phyloP scores from a whole-genome alignment of 805 yeast genomes.

The Metschnikowia orientalis region DNA sequence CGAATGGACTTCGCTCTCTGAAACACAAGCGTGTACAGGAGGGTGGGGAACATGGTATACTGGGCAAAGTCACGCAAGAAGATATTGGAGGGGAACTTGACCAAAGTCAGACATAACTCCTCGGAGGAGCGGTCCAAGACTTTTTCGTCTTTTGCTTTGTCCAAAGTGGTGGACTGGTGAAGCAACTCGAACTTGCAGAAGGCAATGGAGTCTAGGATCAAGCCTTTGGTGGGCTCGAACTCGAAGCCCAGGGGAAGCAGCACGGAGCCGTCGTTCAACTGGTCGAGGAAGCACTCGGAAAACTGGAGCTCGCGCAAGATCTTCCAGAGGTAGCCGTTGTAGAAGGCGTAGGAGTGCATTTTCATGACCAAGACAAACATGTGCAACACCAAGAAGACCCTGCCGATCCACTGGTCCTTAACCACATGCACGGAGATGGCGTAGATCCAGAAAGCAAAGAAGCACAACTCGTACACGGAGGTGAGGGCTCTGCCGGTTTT shows the following conservation, averaged over 20 bases:
- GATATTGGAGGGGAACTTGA: slow-evolving; percentile 70
- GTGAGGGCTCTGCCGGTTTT: slow-evolving; percentile 61
- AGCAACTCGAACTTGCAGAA: slow-evolving; percentile 73
- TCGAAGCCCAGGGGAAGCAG: slow-evolving; percentile 32
- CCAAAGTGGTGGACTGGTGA: slow-evolving; percentile 42
- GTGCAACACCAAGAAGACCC: slow-evolving; percentile 79
- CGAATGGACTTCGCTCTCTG: slow-evolving; percentile 73
- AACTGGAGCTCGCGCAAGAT: slow-evolving; percentile 51
- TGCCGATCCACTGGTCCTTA: slow-evolving; percentile 84
- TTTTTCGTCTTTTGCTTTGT: slow-evolving; percentile 14
- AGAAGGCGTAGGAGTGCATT: slow-evolving; percentile 89
- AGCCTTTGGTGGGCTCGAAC: slow-evolving; percentile 18
- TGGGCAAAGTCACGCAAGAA: slow-evolving; percentile 60
- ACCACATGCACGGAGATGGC: slow-evolving; percentile 46
- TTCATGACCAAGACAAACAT: slow-evolving; percentile 88
- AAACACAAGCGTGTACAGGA: slow-evolving; percentile 76
- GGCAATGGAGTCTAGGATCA: slow-evolving; percentile 43
- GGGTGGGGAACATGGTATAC: slow-evolving; percentile 85
- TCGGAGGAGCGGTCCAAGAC: slow-evolving; percentile 12
- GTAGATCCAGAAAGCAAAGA: slow-evolving; percentile 49
- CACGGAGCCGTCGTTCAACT: slow-evolving; percentile 15
- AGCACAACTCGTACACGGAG: slow-evolving; percentile 49
- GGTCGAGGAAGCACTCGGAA: slow-evolving; percentile 38
- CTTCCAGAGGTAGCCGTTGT: slow-evolving; percentile 84
- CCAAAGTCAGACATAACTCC: slow-evolving; percentile 13